Base-by-base conservation (phyloP, 1,284 basidiomycete genomes). In the Apiotrichum akiyoshidainum region DNA sequence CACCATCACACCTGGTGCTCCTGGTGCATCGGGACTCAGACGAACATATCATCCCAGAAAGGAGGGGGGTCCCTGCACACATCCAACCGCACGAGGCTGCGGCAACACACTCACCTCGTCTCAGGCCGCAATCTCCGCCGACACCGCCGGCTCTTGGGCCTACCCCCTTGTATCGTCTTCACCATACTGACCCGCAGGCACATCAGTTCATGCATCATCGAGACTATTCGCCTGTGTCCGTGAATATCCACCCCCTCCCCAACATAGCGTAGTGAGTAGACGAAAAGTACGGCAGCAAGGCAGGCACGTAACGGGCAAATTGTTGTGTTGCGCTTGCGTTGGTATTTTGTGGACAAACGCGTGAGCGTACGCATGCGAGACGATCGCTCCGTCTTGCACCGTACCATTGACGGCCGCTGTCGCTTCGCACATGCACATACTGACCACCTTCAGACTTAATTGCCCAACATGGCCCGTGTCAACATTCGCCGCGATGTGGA, bases 401-500 rank as follows among this genome's bases (percentile, higher is more conserved):
- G 7, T 31, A 31, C 26, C 26, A 4, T 31, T 7, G 2, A 7
- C 21, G 19, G 21, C 7, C 8, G 44, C 40, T 7, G 14, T 9
- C 31, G 5, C 19, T 13, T 37, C 5, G 5, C 11, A 37, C 37
- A 37, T 16, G 14, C 11, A 11, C 37, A 31, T 34, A 33, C 40
- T 14, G 17, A 45, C 53, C 53, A 46, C 55, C 48, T 2, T 7
- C 55, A 63, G 64, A 63, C 64, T 37, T 60, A 60, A 61, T 21
- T 57, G 62, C 57, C 65, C 72, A 93, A 79, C 74, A 95, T 95
- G 92, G 88, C 85, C 46, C 37, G 26, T 66, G 82, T 99, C 64
- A 99, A 99, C 83, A 92, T 99, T 79, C 90, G 95, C 81, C 92
- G 95, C 74, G 94, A 98, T 82, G 93, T 98, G 82, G 92, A 97